Evolutionary conservation across 768 basidiomycete species (phyloP), one percentile per base, ranked within the genome.

Genomic region (Jaapia argillacea): DNA sequence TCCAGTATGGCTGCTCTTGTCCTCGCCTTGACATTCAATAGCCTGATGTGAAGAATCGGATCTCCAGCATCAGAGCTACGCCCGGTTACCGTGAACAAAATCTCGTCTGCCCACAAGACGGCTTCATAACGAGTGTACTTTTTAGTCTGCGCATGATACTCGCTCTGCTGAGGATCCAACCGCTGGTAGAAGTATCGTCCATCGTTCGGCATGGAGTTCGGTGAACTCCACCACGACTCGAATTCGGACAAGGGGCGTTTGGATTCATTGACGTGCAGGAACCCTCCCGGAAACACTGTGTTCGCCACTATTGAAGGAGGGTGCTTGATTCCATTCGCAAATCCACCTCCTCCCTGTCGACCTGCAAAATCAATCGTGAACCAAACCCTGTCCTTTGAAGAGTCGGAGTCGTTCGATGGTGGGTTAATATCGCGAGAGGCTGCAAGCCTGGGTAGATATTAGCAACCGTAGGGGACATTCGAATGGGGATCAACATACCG

Each of bases 31-130:
- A 44, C 36, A 18, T 39, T 25, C 12, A 39, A 21, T 6, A 44
- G 37, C 36, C 39, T 44, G 36, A 44, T 33, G 36, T 39, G 36
- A 3, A 44, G 22, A 16, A 25, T 20, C 16, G 33, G 36, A 20
- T 27, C 33, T n/a, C 37, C 36, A n/a, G 37, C 43, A 22, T 36
- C 33, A 22, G 33, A 44, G 13, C 37, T 28, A 3, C 43, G 37
- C 20, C 20, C 36, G 2, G 22, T 39, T 2, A 44, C 39, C 13
- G 31, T 28, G 36, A 44, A 44, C 18, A 44, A 25, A 4, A 44
- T 18, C 43, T 44, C 43, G 36, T 44, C 43, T 3, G 27, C 43
- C 43, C 43, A 44, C 23, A 44, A 37, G 36, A 22, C 37, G 33
- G 24, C 24, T 21, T 43, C 42, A 25, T 39, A 36, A n/a, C 43